phyloP scores from a whole-genome alignment of 2,329 filamentous ascomycete species.

The Xylaria sp. region DNA sequence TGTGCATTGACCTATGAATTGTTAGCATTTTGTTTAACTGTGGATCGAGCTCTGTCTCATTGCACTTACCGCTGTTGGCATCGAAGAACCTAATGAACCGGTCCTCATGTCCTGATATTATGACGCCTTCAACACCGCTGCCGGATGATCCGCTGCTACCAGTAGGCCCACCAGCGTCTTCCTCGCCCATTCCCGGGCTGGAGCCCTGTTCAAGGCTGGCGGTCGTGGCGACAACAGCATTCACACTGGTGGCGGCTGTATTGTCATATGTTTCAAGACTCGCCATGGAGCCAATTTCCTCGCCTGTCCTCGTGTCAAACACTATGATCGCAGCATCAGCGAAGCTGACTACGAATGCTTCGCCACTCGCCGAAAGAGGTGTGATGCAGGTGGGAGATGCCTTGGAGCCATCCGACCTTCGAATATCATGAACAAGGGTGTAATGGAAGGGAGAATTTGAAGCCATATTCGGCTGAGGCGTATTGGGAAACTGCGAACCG shows the following conservation, averaged over 20 bases:
- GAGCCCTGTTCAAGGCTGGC: constrained; percentile 79
- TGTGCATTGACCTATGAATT: constrained; percentile 88
- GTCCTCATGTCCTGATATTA: constrained; percentile 97
- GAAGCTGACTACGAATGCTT: constrained; percentile 93
- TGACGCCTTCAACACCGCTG: constrained; percentile 87
- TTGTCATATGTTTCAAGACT: constrained; percentile 94
- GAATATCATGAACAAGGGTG: constrained; percentile 87
- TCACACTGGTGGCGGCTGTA: constrained; percentile 81
- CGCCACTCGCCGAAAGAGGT: constrained; percentile 83
- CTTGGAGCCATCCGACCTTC: constrained; percentile 70
- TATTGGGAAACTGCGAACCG: constrained; percentile 89
- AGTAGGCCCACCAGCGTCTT: constrained; percentile 83
- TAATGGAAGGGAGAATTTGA: constrained; percentile 88
- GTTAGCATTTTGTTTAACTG: constrained; percentile 25
- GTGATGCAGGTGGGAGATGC: constrained; percentile 91
- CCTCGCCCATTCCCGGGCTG: constrained; percentile 72
- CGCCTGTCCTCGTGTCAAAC: constrained; percentile 91
- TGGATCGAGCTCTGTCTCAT: not conserved
- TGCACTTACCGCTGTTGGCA: constrained; percentile 90
- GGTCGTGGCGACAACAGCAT: constrained; percentile 89
- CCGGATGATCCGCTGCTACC: constrained; percentile 73
- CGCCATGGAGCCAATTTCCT: constrained; percentile 92
- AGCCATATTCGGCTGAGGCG: constrained; percentile 87
- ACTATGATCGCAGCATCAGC: constrained; percentile 89
- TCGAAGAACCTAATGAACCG: constrained; percentile 97